Conservation (phyloP, 2,329 filamentous ascomycete species). For the Mariannaea elegans region DNA sequence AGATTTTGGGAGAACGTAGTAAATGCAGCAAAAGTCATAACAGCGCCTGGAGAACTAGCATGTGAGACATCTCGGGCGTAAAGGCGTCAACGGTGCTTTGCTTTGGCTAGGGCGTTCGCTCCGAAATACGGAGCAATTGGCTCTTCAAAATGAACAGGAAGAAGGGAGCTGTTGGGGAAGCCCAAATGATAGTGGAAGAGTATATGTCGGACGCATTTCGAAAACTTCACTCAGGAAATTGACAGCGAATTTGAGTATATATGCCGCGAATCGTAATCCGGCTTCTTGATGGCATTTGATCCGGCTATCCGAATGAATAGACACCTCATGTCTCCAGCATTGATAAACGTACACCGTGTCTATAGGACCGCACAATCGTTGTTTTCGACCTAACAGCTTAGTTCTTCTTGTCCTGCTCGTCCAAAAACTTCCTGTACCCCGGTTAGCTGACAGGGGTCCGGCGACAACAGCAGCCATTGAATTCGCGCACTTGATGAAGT, state of each 20-base stretch:
- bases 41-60: no score
- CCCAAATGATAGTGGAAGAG: not conserved
- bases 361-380: constrained; percentile 38
- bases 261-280: constrained; percentile 26
- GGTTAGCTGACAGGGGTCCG: constrained; percentile 36
- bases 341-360: constrained; percentile 47
- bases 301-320: constrained; percentile 35
- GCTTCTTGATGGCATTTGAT: constrained; percentile 38
- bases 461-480: constrained; percentile 22
- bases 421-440: constrained; percentile 49
- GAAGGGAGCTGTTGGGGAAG: not conserved
- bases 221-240: constrained; percentile 22
- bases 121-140: not conserved
- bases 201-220: not conserved
- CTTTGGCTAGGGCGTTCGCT: not conserved
- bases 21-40: no score
- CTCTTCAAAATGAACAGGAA: not conserved
- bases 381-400: constrained; percentile 37
- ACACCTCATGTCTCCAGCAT: constrained; percentile 37
- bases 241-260: constrained; percentile 15
- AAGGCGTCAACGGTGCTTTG: no score
- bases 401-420: constrained; percentile 53
- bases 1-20: no score
- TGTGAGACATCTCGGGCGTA: no score
- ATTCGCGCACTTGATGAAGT: constrained; percentile 70